These are phyloP conservation scores for Bisporella sp. DNA, from an alignment of 2,329 filamentous ascomycete species.

Conservation along the genomic window DNA sequence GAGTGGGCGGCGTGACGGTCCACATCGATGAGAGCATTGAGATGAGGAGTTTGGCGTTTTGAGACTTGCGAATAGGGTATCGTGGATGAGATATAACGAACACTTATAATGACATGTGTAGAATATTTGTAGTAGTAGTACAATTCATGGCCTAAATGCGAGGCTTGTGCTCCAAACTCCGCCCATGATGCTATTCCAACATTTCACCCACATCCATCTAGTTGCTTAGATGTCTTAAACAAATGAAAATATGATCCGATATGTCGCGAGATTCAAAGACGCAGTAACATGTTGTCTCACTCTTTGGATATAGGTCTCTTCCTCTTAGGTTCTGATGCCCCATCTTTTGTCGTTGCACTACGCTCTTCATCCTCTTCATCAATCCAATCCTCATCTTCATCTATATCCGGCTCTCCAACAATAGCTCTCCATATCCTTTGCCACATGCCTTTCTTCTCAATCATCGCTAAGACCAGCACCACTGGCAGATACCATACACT, in stretches of 20 bases:
- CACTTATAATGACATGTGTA: background rate
- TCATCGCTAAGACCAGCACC: conserved; percentile 81
- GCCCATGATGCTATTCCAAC: background rate
- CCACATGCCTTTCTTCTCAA: conserved; percentile 93
- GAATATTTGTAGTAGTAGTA: conserved; percentile 6
- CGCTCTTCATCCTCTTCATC: conserved; percentile 31
- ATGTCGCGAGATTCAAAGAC: no score
- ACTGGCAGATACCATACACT: conserved; percentile 94
- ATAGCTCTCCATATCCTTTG: conserved; percentile 68
- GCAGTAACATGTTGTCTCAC: no score
- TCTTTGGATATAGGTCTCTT: background rate
- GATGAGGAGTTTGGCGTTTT: background rate
- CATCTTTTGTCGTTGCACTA: background rate
- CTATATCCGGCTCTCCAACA: conserved; percentile 50
- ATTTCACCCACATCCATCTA: background rate
- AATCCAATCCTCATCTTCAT: conserved; percentile 47
- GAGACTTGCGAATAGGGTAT: background rate
- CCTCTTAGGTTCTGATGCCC: background rate
- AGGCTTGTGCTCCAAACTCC: background rate
- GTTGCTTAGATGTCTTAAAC: no score
- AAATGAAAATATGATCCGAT: no score
- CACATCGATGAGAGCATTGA: background rate
- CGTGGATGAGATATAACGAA: background rate
- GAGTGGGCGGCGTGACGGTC: background rate
- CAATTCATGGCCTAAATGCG: background rate